Percentiles rank a stretch among this genome's conserved stretches.
Conservation (phyloP, 352 stramenopile genomes). For the Phytophthora quininea region DNA sequence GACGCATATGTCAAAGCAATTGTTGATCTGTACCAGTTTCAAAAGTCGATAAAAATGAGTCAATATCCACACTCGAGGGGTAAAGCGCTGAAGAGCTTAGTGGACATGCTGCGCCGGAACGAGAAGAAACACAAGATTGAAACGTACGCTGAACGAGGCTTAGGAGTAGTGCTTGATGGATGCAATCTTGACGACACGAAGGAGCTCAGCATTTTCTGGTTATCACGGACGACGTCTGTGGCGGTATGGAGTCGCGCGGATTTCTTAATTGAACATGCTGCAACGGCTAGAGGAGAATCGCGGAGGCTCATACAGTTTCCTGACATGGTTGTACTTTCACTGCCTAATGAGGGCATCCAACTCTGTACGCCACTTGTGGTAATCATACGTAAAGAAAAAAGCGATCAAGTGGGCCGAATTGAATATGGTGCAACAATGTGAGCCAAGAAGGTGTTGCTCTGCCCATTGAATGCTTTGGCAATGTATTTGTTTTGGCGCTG, state of each 20-base stretch:
- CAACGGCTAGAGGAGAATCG: not conserved
- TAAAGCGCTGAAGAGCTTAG: too few relatives aligned
- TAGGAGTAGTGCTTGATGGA: not conserved
- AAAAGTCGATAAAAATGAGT: too few relatives aligned
- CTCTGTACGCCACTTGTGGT: not conserved
- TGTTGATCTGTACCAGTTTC: too few relatives aligned
- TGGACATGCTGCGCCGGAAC: not conserved
- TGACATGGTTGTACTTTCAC: slow-evolving; percentile 1
- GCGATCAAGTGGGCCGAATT: not conserved
- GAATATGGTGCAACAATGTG: not conserved
- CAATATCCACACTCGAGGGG: too few relatives aligned
- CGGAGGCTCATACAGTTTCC: slow-evolving; percentile 6
- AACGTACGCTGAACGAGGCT: not conserved
- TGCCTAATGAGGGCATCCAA: slow-evolving; percentile 1
- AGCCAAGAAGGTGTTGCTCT: not conserved
- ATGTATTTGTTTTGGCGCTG: not conserved
- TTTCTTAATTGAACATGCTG: not conserved
- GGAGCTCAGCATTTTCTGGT: not conserved
- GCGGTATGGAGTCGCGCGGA: not conserved
- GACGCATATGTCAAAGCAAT: too few relatives aligned
- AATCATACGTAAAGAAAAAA: not conserved
- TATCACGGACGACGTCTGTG: not conserved
- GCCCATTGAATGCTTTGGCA: not conserved
- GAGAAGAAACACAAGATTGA: slow-evolving; percentile 2
- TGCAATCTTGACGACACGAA: not conserved